Conservation (phyloP, 2,329 filamentous ascomycete genomes). For the Apiospora hydei region DNA sequence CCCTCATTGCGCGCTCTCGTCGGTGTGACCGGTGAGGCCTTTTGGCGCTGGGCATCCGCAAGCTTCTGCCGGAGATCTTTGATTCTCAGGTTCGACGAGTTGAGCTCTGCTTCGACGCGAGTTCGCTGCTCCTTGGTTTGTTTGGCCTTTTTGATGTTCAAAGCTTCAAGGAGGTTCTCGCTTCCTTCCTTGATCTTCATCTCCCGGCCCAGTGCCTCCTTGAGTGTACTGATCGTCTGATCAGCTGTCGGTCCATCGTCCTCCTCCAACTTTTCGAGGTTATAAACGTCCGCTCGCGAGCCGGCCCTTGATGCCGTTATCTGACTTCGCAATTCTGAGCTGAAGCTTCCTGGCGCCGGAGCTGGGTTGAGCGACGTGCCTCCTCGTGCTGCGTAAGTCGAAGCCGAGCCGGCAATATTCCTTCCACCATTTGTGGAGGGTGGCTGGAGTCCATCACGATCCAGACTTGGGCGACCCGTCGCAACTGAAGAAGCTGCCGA, state of each 20-base stretch:
- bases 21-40: slow-evolving; percentile 56
- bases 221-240: slow-evolving; percentile 76
- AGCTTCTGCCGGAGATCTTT: slow-evolving; percentile 68
- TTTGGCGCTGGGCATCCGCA: slow-evolving; percentile 63
- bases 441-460: slow-evolving; percentile 64
- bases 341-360: slow-evolving; percentile 84
- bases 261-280: slow-evolving; percentile 68
- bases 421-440: slow-evolving; percentile 53
- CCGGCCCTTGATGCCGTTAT: slow-evolving; percentile 71
- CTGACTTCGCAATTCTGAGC: slow-evolving; percentile 80
- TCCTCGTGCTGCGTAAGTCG: slow-evolving; percentile 72
- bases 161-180: slow-evolving; percentile 94
- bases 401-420: slow-evolving; percentile 59
- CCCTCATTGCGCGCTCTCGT: slow-evolving; percentile 60
- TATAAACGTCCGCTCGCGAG: slow-evolving; percentile 60
- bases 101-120: slow-evolving; percentile 86
- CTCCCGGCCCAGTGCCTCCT: slow-evolving; percentile 90
- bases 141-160: slow-evolving; percentile 94
- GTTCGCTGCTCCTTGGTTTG: slow-evolving; percentile 87
- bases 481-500: slow-evolving; percentile 47
- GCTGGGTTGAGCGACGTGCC: slow-evolving; percentile 75
- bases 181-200: slow-evolving; percentile 98
- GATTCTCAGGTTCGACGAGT: slow-evolving; percentile 80
- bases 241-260: slow-evolving; percentile 67
- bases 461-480: slow-evolving; percentile 56